These are phyloP conservation scores for Fusarium buxicola DNA, from an alignment of 2,329 filamentous ascomycete genomes.

Conservation along the genomic window DNA sequence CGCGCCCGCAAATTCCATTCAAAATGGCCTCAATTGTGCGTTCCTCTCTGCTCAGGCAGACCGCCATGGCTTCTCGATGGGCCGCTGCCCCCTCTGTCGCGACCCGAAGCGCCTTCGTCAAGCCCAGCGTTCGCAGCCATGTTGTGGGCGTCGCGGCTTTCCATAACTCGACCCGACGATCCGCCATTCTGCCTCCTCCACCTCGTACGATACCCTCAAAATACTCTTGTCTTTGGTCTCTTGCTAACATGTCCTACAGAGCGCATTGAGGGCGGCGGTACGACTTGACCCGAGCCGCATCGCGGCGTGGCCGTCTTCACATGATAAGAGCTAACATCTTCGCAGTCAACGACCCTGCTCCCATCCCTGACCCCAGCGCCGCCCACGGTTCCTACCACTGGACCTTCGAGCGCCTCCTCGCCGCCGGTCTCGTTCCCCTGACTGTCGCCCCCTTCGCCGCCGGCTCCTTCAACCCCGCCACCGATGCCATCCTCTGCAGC, in stretches of 20 bases:
- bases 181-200: constrained; percentile 86
- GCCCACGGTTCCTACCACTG: constrained; percentile 97
- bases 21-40: constrained; percentile 69
- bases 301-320: constrained; percentile 27
- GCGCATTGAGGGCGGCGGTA: constrained; percentile 80
- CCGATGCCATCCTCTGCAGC: constrained; percentile 87
- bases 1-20: constrained; percentile 36
- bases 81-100: constrained; percentile 52
- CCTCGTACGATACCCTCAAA: constrained; percentile 73
- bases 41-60: constrained; percentile 66
- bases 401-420: constrained; percentile 91
- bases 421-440: constrained; percentile 84
- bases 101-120: constrained; percentile 51
- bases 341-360: constrained; percentile 86
- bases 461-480: constrained; percentile 88
- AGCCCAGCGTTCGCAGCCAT: constrained; percentile 44
- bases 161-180: constrained; percentile 80
- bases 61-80: constrained; percentile 55
- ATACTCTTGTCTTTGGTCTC: too few relatives aligned
- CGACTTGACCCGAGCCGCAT: constrained; percentile 37
- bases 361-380: constrained; percentile 77
- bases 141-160: constrained; percentile 78
- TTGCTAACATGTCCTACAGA: constrained; percentile 68
- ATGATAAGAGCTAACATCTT: constrained; percentile 29
- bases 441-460: constrained; percentile 92